phyloP scores from a whole-genome alignment of 108 stramenopile species.

The Licmophora abbreviata region DNA sequence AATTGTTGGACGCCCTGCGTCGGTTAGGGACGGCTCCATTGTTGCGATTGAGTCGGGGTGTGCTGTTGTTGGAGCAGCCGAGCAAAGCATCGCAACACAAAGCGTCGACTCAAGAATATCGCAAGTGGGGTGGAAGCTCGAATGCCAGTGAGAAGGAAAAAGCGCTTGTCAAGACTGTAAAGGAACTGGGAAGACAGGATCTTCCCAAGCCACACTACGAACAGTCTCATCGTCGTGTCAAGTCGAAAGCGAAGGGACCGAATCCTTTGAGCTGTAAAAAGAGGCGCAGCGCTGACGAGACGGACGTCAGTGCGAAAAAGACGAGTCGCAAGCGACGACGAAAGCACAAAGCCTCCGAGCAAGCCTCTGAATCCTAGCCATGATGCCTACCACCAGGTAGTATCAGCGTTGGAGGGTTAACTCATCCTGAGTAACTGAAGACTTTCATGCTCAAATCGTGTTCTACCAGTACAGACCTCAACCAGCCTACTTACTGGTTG shows the following conservation, averaged over 20 bases:
- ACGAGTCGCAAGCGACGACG: not conserved
- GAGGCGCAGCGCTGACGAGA: not conserved
- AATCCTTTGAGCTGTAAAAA: constrained; percentile 1
- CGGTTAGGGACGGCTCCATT: constrained; percentile 39
- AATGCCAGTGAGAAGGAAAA: constrained; percentile 23
- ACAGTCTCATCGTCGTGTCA: not conserved
- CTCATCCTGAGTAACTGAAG: too few relatives aligned
- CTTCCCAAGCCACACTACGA: not conserved
- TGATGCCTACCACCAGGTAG: too few relatives aligned
- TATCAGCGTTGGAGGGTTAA: too few relatives aligned
- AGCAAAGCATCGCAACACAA: constrained; percentile 45
- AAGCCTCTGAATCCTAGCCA: too few relatives aligned
- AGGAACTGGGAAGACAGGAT: not conserved
- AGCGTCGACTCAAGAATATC: constrained; percentile 29
- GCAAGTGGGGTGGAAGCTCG: constrained; percentile 48
- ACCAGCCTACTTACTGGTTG: too few relatives aligned
- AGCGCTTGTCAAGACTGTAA: constrained; percentile 1
- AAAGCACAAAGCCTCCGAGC: not conserved
- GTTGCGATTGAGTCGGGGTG: constrained; percentile 54
- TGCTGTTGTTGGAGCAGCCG: constrained; percentile 70
- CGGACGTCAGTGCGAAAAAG: not conserved
- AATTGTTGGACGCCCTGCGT: constrained; percentile 7
- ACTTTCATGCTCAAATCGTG: too few relatives aligned
- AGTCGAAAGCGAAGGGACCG: not conserved
- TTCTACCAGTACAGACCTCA: too few relatives aligned